These are phyloP conservation scores for Rhizophora apiculata DNA, from an alignment of 345 rosid genomes.

Conservation along the genomic window DNA sequence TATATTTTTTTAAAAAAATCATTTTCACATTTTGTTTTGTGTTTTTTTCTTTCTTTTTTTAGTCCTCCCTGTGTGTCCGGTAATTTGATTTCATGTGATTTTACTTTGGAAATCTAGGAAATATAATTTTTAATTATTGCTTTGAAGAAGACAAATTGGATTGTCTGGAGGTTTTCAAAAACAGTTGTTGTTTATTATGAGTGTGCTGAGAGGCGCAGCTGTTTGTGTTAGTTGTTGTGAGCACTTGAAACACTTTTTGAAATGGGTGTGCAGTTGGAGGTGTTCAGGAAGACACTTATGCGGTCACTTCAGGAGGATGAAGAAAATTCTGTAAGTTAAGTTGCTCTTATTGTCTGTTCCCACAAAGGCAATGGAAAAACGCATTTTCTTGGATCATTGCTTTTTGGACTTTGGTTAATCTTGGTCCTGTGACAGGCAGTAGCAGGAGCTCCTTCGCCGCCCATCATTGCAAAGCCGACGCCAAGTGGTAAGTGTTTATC, in stretches of 20 bases:
- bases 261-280: constrained; percentile 67
- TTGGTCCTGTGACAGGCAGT: constrained; percentile 44
- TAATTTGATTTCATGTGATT: too few relatives aligned
- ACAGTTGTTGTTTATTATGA: neutral
- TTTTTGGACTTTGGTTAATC: constrained; percentile 2
- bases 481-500: constrained; percentile 43
- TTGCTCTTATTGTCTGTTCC: neutral
- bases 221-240: neutral
- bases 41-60: neutral
- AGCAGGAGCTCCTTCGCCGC: constrained; percentile 19
- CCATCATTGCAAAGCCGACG: constrained; percentile 72
- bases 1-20: neutral
- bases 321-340: constrained; percentile 49
- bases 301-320: constrained; percentile 87
- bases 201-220: neutral
- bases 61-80: too few relatives aligned
- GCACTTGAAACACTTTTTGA: neutral
- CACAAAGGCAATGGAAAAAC: neutral
- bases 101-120: too few relatives aligned
- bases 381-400: too few relatives aligned
- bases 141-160: too few relatives aligned
- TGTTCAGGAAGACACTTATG: constrained; percentile 88
- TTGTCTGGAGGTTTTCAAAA: too few relatives aligned
- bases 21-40: neutral
- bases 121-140: too few relatives aligned